phyloP scores from a whole-genome alignment of 1,139 yeast genomes.

The Magnusiomyces tetraspermus region DNA sequence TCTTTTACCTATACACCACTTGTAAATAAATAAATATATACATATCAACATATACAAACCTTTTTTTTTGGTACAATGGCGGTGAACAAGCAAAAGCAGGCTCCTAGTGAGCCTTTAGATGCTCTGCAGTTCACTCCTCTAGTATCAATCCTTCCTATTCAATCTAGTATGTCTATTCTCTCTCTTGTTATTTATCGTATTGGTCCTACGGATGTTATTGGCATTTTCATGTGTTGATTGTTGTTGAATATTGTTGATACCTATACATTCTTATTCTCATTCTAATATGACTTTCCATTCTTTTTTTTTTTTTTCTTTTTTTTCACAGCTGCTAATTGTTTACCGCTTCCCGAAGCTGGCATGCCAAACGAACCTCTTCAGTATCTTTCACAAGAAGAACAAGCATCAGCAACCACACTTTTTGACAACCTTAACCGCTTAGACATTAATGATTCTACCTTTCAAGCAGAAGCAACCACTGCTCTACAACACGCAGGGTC shows the following conservation, averaged over 20 bases:
- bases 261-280: not conserved
- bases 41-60: no score
- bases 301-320: not conserved
- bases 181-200: not conserved
- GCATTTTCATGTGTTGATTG: no score
- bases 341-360: conserved; percentile 4
- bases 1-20: no score
- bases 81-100: conserved; percentile 4
- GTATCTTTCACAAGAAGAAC: conserved; percentile 1
- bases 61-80: not conserved
- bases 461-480: not conserved
- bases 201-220: no score
- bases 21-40: no score
- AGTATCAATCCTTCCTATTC: conserved; percentile 14
- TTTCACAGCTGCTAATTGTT: not conserved
- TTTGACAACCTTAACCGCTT: conserved; percentile 8
- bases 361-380: conserved; percentile 2
- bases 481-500: conserved; percentile 6
- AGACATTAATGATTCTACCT: not conserved
- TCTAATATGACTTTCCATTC: not conserved
- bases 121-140: conserved; percentile 15
- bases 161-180: conserved; percentile 10
- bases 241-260: no score
- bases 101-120: conserved; percentile 13
- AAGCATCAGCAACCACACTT: not conserved